phyloP scores from a whole-genome alignment of 768 basidiomycete genomes.

The Gymnopilus dilepis region DNA sequence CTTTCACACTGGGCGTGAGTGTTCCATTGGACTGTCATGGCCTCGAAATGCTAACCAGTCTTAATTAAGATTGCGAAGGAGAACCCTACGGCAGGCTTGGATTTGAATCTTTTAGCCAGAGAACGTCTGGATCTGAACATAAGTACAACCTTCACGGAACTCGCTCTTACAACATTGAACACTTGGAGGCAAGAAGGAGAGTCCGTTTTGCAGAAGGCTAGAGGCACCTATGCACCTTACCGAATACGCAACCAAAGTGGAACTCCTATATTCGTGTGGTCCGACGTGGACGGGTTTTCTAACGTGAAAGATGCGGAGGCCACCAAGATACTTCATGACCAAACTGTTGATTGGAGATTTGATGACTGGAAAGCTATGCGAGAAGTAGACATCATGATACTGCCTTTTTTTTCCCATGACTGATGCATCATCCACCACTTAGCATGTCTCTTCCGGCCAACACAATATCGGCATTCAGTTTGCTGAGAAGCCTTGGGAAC shows the following conservation, averaged over 20 bases:
- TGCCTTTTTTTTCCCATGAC: neutral
- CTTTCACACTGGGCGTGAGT: conserved; percentile 72
- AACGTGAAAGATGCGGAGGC: conserved; percentile 52
- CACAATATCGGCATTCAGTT: conserved; percentile 89
- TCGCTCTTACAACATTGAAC: conserved; percentile 74
- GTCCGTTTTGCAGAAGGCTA: conserved; percentile 70
- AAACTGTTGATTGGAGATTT: conserved; percentile 92
- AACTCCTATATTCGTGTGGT: conserved; percentile 83
- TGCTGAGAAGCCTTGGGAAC: conserved; percentile 87
- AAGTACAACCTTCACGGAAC: conserved; percentile 88
- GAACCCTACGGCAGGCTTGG: conserved; percentile 52
- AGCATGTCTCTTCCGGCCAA: conserved; percentile 76
- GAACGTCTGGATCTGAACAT: conserved; percentile 91
- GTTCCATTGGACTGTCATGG: conserved; percentile 13
- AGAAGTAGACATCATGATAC: conserved; percentile 58
- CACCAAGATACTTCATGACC: conserved; percentile 71
- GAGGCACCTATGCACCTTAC: conserved; percentile 94
- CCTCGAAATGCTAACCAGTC: neutral
- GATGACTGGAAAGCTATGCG: conserved; percentile 95
- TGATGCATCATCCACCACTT: conserved; percentile 10
- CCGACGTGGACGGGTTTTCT: conserved; percentile 67
- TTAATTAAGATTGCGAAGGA: conserved; percentile 59
- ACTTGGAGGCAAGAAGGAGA: conserved; percentile 80
- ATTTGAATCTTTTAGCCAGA: conserved; percentile 68
- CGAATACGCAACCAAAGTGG: conserved; percentile 92